Percentiles rank a stretch among this genome's conserved stretches.
phyloP scores from a whole-genome alignment of 2,329 filamentous ascomycete species.

The Setomelanomma holmii region DNA sequence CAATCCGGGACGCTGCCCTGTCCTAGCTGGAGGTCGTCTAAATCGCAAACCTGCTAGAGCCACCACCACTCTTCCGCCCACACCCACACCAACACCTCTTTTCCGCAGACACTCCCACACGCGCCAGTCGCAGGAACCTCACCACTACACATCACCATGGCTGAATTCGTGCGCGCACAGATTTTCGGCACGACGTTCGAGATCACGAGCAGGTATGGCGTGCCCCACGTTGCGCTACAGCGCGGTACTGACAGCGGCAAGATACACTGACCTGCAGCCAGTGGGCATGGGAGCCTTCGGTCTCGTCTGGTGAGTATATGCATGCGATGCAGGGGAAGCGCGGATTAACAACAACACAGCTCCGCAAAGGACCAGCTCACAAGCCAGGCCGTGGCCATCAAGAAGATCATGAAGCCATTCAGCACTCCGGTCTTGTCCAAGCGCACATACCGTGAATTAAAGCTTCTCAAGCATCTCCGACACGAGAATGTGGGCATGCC shows the following conservation, averaged over 20 bases:
- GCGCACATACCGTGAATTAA: conserved; percentile 95
- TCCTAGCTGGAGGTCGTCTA: conserved; percentile 19
- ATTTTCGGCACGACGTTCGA: conserved; percentile 99
- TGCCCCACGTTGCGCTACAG: conserved; percentile 32
- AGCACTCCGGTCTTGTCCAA: conserved; percentile 98
- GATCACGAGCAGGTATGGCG: conserved; percentile 89
- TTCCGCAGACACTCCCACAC: conserved; percentile 17
- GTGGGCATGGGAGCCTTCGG: conserved; percentile 99
- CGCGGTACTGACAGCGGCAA: conserved; percentile 52
- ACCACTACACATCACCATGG: conserved; percentile 69
- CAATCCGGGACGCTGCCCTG: conserved; percentile 27
- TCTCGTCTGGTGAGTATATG: conserved; percentile 79
- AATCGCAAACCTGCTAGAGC: conserved; percentile 36
- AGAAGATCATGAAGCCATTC: conserved; percentile 99
- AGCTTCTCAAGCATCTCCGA: conserved; percentile 93
- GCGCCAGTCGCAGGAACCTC: conserved; percentile 30
- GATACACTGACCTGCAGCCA: conserved; percentile 96
- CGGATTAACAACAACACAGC: conserved; percentile 58
- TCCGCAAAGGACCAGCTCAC: conserved; percentile 98
- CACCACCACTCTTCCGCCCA: conserved; percentile 22
- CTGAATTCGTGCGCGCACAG: conserved; percentile 98
- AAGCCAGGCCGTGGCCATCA: conserved; percentile 94
- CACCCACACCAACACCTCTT: conserved; percentile 21
- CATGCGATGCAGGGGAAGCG: conserved; percentile 5
- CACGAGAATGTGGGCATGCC: conserved; percentile 83